Evolutionary conservation across 352 stramenopile species (phyloP).

Genomic region (Globisporangium parvum): DNA sequence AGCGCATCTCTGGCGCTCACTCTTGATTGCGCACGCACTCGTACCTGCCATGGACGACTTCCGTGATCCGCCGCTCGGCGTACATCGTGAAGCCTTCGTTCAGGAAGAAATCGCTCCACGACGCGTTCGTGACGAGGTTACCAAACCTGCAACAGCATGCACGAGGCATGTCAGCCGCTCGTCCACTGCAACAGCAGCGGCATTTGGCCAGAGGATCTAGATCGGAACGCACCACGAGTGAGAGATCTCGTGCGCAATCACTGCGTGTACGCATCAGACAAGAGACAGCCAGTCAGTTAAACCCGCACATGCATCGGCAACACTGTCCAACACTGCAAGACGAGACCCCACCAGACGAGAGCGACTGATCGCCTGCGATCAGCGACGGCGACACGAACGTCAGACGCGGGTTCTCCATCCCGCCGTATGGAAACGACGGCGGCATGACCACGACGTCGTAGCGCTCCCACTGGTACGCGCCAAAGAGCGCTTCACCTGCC

Average conservation of each 20-base stretch:
- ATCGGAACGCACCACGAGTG: constrained; percentile 52
- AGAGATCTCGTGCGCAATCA: constrained; percentile 78
- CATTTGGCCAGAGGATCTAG: neutral
- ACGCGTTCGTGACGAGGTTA: constrained; percentile 79
- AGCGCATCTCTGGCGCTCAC: too few species aligned
- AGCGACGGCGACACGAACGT: constrained; percentile 82
- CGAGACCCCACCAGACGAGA: constrained; percentile 45
- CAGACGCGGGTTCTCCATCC: constrained; percentile 96
- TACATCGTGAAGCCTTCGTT: constrained; percentile 90
- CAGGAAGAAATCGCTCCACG: constrained; percentile 85
- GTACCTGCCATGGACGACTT: constrained; percentile 60
- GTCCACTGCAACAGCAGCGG: neutral
- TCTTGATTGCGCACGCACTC: neutral
- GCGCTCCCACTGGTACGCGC: constrained; percentile 77
- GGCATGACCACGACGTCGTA: constrained; percentile 86
- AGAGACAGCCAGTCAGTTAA: neutral
- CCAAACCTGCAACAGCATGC: constrained; percentile 40
- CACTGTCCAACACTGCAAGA: constrained; percentile 1
- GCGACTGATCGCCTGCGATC: constrained; percentile 71
- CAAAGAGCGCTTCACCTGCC: constrained; percentile 72
- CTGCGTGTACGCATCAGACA: constrained; percentile 14
- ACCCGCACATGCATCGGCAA: too few species aligned
- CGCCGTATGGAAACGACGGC: constrained; percentile 93
- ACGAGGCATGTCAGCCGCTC: neutral
- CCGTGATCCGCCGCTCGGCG: constrained; percentile 63